phyloP scores from a whole-genome alignment of 108 stramenopile species.

The Pseudonitzschia multiseries region DNA sequence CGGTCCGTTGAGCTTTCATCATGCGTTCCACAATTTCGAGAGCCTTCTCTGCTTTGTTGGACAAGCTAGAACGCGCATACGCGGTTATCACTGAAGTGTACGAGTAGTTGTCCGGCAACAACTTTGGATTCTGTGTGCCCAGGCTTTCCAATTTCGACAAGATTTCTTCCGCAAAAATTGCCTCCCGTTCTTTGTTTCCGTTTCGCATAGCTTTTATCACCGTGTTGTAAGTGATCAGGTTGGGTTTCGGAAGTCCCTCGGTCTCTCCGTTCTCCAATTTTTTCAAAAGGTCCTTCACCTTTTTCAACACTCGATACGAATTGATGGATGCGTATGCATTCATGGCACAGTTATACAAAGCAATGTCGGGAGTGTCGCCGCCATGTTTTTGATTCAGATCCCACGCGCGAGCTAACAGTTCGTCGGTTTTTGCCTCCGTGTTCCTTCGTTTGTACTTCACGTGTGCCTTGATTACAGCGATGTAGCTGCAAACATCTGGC shows the following conservation, averaged over 20 bases:
- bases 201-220: constrained; percentile 32
- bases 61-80: constrained; percentile 22
- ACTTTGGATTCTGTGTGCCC: constrained; percentile 4
- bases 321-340: constrained; percentile 57
- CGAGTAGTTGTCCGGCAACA: constrained; percentile 30
- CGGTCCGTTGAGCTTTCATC: constrained; percentile 17
- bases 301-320: constrained; percentile 27
- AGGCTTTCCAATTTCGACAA: constrained; percentile 14
- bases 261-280: constrained; percentile 47
- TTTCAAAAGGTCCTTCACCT: constrained; percentile 38
- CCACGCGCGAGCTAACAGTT: constrained; percentile 43
- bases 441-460: constrained; percentile 23
- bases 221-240: constrained; percentile 38
- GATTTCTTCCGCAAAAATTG: constrained; percentile 27
- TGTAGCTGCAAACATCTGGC: constrained; percentile 38
- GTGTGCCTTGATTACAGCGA: constrained; percentile 30
- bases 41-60: constrained; percentile 39
- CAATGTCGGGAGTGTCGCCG: constrained; percentile 39
- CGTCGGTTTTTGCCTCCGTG: constrained; percentile 38
- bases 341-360: constrained; percentile 52
- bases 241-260: constrained; percentile 18
- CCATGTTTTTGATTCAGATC: constrained; percentile 31
- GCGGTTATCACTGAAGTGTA: constrained; percentile 38
- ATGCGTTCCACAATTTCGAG: constrained; percentile 31
- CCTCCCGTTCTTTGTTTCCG: constrained; percentile 15